Evolutionary conservation across 495 filamentous ascomycete species (phyloP).

Genomic region (Darksidea phi): DNA sequence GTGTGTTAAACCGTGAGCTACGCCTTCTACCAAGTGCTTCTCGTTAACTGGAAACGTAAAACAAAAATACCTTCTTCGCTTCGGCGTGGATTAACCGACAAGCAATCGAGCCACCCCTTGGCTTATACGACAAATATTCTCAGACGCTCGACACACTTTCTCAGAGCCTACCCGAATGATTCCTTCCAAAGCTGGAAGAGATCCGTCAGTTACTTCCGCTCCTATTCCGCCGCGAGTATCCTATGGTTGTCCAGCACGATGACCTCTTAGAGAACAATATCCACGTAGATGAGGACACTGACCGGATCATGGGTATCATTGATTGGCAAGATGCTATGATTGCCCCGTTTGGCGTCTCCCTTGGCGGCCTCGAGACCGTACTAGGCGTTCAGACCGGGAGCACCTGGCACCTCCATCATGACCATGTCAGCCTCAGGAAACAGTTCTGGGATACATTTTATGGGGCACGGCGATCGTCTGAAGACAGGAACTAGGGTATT

Average conservation of each 20-base stretch:
- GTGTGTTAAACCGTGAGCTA: neutral
- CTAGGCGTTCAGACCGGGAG: neutral
- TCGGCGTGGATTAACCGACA: neutral
- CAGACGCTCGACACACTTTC: neutral
- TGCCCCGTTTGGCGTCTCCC: neutral
- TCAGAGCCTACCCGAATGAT: neutral
- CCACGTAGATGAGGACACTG: neutral
- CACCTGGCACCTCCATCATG: neutral
- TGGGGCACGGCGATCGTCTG: too few relatives aligned
- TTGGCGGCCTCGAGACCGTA: neutral
- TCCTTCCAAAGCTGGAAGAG: neutral
- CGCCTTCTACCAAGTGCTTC: neutral
- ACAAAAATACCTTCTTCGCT: neutral
- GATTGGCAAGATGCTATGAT: neutral
- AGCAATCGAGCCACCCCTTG: neutral
- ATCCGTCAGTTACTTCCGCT: neutral
- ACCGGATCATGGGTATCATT: neutral
- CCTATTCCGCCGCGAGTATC: neutral
- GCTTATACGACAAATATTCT: neutral
- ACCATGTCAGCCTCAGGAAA: neutral
- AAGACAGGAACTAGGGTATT: too few relatives aligned
- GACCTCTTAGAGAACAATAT: neutral
- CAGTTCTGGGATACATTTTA: neutral
- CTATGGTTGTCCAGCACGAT: neutral
- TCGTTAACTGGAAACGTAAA: too few relatives aligned